phyloP scores from a whole-genome alignment of 164 flowering plant species.

The Piper longum region DNA sequence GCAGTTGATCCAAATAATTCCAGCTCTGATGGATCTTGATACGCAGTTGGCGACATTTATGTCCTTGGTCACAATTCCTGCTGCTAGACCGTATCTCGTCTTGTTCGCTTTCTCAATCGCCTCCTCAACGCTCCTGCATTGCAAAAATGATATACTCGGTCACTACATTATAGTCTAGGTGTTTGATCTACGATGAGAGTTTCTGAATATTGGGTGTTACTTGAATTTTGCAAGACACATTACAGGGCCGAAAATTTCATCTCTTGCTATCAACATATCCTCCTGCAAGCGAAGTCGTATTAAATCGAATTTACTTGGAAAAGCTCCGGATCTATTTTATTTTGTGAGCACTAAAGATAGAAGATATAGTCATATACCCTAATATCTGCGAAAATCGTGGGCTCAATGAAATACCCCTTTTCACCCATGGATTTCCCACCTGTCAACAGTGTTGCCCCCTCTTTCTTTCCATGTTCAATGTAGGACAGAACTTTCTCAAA shows the following conservation, averaged over 20 bases:
- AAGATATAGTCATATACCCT: constrained; percentile 21
- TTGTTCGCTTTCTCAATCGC: constrained; percentile 51
- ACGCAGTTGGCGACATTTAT: constrained; percentile 53
- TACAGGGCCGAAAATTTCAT: constrained; percentile 81
- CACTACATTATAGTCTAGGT: too few species aligned
- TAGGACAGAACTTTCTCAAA: constrained; percentile 37
- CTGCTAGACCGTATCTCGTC: constrained; percentile 58
- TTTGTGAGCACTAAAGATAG: not conserved
- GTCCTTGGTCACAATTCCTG: constrained; percentile 62
- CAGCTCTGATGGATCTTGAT: constrained; percentile 64
- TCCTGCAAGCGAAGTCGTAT: constrained; percentile 24
- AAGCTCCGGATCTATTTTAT: not conserved
- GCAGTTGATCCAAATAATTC: constrained; percentile 63
- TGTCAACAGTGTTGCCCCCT: constrained; percentile 57
- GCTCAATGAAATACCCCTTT: constrained; percentile 55
- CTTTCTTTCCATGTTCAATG: constrained; percentile 46
- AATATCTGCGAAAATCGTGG: constrained; percentile 55
- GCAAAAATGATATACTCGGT: not conserved
- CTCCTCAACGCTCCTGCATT: constrained; percentile 49
- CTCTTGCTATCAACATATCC: constrained; percentile 47
- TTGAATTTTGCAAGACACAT: constrained; percentile 69
- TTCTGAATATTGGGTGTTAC: constrained; percentile 17
- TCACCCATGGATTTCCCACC: constrained; percentile 31
- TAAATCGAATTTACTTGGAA: not conserved
- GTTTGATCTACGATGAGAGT: not conserved